These are phyloP conservation scores for Hirsutella thompsonii DNA, from an alignment of 2,329 filamentous ascomycete genomes.

Conservation along the genomic window DNA sequence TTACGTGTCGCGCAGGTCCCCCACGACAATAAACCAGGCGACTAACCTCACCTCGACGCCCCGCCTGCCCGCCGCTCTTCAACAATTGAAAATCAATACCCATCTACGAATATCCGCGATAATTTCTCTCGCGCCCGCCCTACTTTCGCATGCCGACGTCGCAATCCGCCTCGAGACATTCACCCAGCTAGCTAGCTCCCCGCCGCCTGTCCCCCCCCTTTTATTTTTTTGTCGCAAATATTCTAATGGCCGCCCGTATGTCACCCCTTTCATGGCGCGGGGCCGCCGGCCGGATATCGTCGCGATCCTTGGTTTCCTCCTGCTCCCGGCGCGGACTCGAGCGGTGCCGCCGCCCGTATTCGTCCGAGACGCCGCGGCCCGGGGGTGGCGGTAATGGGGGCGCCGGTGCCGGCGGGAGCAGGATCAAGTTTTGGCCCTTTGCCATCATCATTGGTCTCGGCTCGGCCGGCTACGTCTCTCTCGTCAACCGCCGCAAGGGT, in stretches of 20 bases:
- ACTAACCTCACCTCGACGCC: too few species aligned
- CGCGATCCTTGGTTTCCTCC: neutral
- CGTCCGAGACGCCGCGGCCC: slow-evolving; percentile 22
- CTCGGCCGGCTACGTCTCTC: slow-evolving; percentile 33
- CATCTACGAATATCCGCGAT: too few species aligned
- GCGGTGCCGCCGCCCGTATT: slow-evolving; percentile 23
- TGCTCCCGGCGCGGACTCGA: too few species aligned
- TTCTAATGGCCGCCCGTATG: slow-evolving; percentile 19
- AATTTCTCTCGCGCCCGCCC: too few species aligned
- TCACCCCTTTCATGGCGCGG: slow-evolving; percentile 12
- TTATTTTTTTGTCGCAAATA: neutral
- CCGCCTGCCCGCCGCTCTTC: too few species aligned
- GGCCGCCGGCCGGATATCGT: slow-evolving; percentile 1
- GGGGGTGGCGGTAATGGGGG: neutral
- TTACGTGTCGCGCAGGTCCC: too few species aligned
- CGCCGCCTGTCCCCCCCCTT: too few species aligned
- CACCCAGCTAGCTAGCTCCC: neutral
- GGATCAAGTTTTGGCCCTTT: slow-evolving; percentile 47
- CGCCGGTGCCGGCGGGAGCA: slow-evolving; percentile 14
- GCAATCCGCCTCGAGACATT: neutral
- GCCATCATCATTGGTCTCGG: slow-evolving; percentile 34
- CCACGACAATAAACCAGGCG: too few species aligned
- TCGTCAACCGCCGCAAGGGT: slow-evolving; percentile 38
- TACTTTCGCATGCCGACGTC: too few species aligned
- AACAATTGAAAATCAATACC: too few species aligned